Base-by-base conservation (phyloP, 116 monocot species). In the Papilionanthe hybrid region DNA sequence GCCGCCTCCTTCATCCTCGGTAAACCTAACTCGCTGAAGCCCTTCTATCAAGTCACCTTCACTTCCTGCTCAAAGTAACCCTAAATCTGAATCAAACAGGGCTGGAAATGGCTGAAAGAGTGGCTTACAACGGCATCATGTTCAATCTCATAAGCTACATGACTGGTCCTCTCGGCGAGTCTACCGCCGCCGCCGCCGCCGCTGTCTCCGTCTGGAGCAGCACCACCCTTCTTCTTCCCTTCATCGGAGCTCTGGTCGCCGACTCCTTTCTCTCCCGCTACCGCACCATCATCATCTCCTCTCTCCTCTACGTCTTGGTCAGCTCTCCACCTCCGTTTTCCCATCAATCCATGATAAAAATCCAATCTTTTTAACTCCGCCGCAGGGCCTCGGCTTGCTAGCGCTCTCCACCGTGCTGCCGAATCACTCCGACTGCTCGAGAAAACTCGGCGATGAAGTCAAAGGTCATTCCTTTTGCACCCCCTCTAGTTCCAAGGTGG, bases 1-100 rank as follows among this genome's bases (percentile, higher is more conserved):
- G 29, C 92, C 42, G 90, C 88, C 66, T 66, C 86, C 66, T 88
- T 89, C 84, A 81, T 92, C 72, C 79, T 92, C 8, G 90, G 92
- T 92, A 82, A 30, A 1, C 6, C 8, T 13, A 27, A 6, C 7
- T 23, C 7, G 10, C 10, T 18, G 11, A 25, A 5, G 42, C 11
- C 10, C 25, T n/a, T 65, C n/a, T 11, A 53, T 44, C 67, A 17
- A 53, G 3, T 15, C 53, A 53, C 7, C 67, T 23, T 29, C 18
- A 3, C 22, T 58, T n/a, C 71, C 29, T 15, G 32, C 32, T 37
- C 57, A 19, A 19, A 44, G 15, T 53, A 53, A 53, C 53, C 53
- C 1, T 18, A 15, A 53, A 18, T 77, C 47, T 6, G 50, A 22
- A 6, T 49, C 28, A 29, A 77, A 30, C 19, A 89, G 89, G 72